phyloP scores from a whole-genome alignment of 2,329 filamentous ascomycete genomes.

The Fusarium heterosporum region DNA sequence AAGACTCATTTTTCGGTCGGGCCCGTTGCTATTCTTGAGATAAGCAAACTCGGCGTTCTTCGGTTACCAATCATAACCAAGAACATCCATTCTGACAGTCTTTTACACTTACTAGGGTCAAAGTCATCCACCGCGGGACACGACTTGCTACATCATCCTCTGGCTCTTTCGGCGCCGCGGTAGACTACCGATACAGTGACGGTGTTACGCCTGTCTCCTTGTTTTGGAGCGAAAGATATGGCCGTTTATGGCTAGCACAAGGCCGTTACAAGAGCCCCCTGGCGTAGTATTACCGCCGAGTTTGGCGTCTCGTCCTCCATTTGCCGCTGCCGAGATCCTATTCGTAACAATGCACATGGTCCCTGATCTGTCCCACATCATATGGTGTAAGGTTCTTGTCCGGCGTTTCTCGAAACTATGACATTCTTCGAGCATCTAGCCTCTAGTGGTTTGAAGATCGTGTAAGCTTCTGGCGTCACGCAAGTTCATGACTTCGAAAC shows the following conservation, averaged over 20 bases:
- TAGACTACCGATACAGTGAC: slow-evolving; percentile 26
- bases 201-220: slow-evolving; percentile 5
- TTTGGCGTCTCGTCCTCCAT: slow-evolving; percentile 25
- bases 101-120: slow-evolving; percentile 10
- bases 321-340: slow-evolving; percentile 30
- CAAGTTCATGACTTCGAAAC: slow-evolving; percentile 8
- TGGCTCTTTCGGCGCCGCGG: slow-evolving; percentile 24
- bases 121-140: slow-evolving; percentile 9
- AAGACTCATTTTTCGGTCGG: slow-evolving; percentile 32
- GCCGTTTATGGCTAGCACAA: slow-evolving; percentile 40
- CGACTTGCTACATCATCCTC: slow-evolving; percentile 11
- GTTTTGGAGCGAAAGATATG: slow-evolving; percentile 35
- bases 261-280: slow-evolving; percentile 4
- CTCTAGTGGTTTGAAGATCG: slow-evolving; percentile 24
- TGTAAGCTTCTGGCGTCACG: slow-evolving; percentile 38
- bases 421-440: slow-evolving; percentile 28
- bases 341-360: slow-evolving; percentile 33
- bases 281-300: slow-evolving; percentile 18
- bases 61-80: slow-evolving; percentile 29
- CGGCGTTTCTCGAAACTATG: slow-evolving; percentile 26
- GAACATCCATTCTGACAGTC: slow-evolving; percentile 10
- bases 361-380: slow-evolving; percentile 32
- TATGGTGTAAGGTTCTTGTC: slow-evolving; percentile 41
- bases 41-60: slow-evolving; percentile 14
- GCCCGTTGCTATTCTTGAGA: slow-evolving; percentile 29